Evolutionary conservation across 2,329 filamentous ascomycete species (phyloP), one percentile per base, ranked within the genome.

Genomic region (Monilinia polystroma): DNA sequence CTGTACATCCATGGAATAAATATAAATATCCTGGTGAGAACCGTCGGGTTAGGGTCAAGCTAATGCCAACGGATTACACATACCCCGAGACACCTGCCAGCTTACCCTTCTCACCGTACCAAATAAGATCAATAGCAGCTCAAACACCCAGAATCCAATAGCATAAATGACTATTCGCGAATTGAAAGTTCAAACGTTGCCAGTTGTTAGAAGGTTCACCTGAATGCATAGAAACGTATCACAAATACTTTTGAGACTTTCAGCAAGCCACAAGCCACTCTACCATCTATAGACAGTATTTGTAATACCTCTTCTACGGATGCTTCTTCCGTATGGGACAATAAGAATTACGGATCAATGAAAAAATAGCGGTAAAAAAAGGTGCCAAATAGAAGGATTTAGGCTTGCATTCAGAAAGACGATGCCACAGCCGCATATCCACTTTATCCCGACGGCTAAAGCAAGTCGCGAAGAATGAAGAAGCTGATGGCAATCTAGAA

Each of bases 21-120:
- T 58, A 16, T 38, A 32, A 47, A 47, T 59, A 59, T n/a, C 56
- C 56, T 47, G n/a, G 56, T 32, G 20, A 14, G 18, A 47, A 59
- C 18, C 56, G 20, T 45, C 41, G 23, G 43, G 29, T 32, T 32
- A 26, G 56, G 20, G 41, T 20, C 41, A 14, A 32, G n/a, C 49
- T 52, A 23, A 52, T 26, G 11, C 12, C 14, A 52, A 52, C 16
- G 14, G 55, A 16, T n/a, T 58, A 29, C 41, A n/a, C 10, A 32
- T 32, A 14, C 41, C 26, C 52, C 52, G 56, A 53, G 23, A 53
- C 26, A 32, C 51, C 49, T 51, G 43, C 7, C 43, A 29, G 55
- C 55, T 45, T 59, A n/a, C 41, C 18, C 32, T 47, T 35, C 32
- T 35, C 43, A 47, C 56, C 56, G 56, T 23, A 26, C 41, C 56